Base-by-base conservation (phyloP, 2,329 filamentous ascomycete genomes). In the Neofusicoccum sp. region DNA sequence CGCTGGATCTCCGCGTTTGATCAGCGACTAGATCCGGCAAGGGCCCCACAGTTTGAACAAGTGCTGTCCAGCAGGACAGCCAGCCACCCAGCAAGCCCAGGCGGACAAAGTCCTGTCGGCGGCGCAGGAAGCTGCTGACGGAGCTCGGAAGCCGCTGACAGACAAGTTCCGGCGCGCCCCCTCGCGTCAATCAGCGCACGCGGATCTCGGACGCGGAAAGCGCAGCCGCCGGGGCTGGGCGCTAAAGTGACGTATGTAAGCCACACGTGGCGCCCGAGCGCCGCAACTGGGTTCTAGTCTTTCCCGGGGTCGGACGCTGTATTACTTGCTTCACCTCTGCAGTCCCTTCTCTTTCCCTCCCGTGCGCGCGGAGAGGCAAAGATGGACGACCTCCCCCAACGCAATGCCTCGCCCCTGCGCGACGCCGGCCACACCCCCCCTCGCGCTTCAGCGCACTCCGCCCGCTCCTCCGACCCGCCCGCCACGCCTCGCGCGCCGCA, bases 211-310 rank as follows among this genome's bases (percentile, higher is more conserved):
- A 58, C 36, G 31, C 36, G 41, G 54, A 16, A 44, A 44, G 41
- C 54, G 41, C 41, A 31, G 54, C 36, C 29, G n/a, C 39, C 54
- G 41, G 16, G n/a, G 1, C 37, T 16, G 16, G 54, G 54, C 54
- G 54, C 54, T 58, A 58, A 58, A 58, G 41, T 58, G 54, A 58
- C 54, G 54, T 58, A 58, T 39, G 29, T 11, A 12, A 45, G 54
- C 54, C 54, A 58, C 39, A 37, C 54, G 54, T 58, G 54, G 54
- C 54, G 54, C 39, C 54, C 54, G 54, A 29, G 54, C 54, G 54
- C 54, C 31, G 54, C 54, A 58, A 34, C 28, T 45, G 41, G 54
- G 52, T 34, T 50, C 48, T 41, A 45, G 52, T 56, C 28, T 8
- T 34, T 56, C 16, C 52, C 37, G 29, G 52, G 52, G 28, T 56